Evolutionary conservation across 305 asterid genomes (phyloP), one percentile per base, ranked within the genome.

Genomic region (Fraxinus greggii): DNA sequence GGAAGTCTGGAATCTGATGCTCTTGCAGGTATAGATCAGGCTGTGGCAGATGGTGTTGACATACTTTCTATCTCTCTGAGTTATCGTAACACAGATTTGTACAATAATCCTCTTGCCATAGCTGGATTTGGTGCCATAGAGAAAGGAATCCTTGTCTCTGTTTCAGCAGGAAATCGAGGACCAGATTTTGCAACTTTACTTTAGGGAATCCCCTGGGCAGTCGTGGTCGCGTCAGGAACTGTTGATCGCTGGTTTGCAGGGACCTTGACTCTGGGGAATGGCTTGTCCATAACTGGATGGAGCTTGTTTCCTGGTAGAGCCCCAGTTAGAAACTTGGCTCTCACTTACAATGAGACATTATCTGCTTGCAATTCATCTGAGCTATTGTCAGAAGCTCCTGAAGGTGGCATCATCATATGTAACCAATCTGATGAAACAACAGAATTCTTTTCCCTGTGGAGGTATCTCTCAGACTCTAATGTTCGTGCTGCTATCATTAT

Each of bases 121-220:
- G 91, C 90, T 70, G 74, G 86, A 10, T 88, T 88, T n/a, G 89
- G 86, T 1, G 93, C 93, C n/a, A 76, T 83, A 28, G 89, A 85
- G 82, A 88, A 84, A n/a, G 93, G 93, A 0, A 80, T 90, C 6
- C 23, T 90, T 7, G 86, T 90, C 8, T 84, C 82, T 48, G 3
- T 76, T 21, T 87, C 89, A 0, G 90, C 86, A 5, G 93, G 91
- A 19, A 90, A 90, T 69, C 82, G 84, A 0, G 89, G 87, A 4
- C 82, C 86, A 1, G 15, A 72, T 15, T 2, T 24, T 0, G 10
- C 84, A 13, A 85, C 84, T 12, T 28, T 88, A 8, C 80, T 79
- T 13, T 80, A 85, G 0, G 92, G 87, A 15, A 84, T 90, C 78
- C 92, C 92, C 0, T 90, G 93, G 93, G 93, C 85, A 0, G 29